phyloP scores from a whole-genome alignment of 805 yeast genomes.

The Lachancea thermotolerans region DNA sequence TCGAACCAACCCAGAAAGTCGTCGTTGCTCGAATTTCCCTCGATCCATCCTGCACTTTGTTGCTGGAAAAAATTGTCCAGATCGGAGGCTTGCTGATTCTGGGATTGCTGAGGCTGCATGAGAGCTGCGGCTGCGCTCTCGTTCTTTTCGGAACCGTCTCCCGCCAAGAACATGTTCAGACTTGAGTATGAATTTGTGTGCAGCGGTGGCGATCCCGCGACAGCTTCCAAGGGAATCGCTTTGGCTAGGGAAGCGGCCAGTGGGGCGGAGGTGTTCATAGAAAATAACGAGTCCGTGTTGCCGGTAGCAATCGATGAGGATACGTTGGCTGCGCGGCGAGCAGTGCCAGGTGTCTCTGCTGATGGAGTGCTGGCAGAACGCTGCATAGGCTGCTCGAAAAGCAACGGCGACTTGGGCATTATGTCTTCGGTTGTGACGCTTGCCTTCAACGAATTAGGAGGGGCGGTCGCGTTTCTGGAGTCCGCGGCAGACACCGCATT shows the following conservation, averaged over 20 bases:
- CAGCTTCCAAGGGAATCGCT: constrained; percentile 6
- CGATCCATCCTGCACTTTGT: constrained; percentile 81
- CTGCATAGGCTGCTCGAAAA: constrained; percentile 7
- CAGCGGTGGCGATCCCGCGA: not conserved
- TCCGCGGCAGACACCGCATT: not conserved
- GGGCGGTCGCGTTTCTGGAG: constrained; percentile 4
- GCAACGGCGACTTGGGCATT: constrained; percentile 1
- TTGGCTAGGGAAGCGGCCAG: constrained; percentile 13
- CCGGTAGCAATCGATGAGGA: constrained; percentile 8
- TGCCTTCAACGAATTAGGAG: constrained; percentile 1
- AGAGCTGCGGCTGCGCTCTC: not conserved
- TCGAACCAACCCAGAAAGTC: constrained; percentile 91
- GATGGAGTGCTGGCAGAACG: constrained; percentile 8
- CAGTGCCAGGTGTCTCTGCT: constrained; percentile 1
- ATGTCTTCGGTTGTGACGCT: constrained; percentile 2
- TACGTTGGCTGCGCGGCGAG: constrained; percentile 3
- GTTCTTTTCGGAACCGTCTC: not conserved
- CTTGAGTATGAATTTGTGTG: constrained; percentile 11
- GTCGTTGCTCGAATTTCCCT: constrained; percentile 55
- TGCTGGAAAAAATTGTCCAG: constrained; percentile 65
- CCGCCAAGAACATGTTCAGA: constrained; percentile 13
- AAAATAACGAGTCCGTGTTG: constrained; percentile 15
- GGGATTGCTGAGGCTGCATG: constrained; percentile 5
- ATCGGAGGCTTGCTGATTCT: constrained; percentile 13
- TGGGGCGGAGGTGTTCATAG: constrained; percentile 15